Evolutionary conservation across 73 alveolate species (phyloP).

Genomic region (Loxodes magnus): DNA sequence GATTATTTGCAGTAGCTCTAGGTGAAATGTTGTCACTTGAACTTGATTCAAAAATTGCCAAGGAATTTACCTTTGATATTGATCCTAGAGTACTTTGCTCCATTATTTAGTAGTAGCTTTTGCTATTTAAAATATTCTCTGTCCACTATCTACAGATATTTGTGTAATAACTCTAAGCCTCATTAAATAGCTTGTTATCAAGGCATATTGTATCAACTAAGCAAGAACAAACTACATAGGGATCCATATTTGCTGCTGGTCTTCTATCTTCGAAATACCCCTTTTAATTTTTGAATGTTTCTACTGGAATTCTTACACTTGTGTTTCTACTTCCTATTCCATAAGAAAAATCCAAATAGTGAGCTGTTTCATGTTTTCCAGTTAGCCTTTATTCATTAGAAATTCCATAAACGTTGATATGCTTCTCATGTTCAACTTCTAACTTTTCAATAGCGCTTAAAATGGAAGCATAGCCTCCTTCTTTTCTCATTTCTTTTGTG

Average conservation of each 20-base stretch:
- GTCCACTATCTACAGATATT: too few relatives aligned
- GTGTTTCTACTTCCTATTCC: conserved; percentile 88
- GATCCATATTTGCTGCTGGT: conserved; percentile 88
- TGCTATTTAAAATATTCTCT: too few relatives aligned
- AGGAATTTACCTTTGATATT: too few relatives aligned
- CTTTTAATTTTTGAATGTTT: conserved; percentile 14
- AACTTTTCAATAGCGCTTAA: conserved; percentile 26
- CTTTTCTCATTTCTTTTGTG: conserved; percentile 44
- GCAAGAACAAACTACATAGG: conserved; percentile 62
- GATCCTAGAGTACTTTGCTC: too few relatives aligned
- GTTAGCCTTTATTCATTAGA: conserved; percentile 69
- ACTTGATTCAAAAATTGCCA: too few relatives aligned
- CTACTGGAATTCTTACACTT: conserved; percentile 76
- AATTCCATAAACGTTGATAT: conserved; percentile 47
- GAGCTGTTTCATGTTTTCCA: conserved; percentile 76
- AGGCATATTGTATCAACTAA: conserved; percentile 43
- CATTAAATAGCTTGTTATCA: too few relatives aligned
- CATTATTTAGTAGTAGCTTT: too few relatives aligned
- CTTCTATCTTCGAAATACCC: conserved; percentile 87
- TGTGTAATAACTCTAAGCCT: too few relatives aligned
- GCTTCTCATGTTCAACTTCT: conserved; percentile 20
- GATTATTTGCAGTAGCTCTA: too few relatives aligned
- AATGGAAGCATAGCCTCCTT: conserved; percentile 33
- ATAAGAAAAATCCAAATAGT: conserved; percentile 49
- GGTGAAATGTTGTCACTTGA: too few relatives aligned